Conservation (phyloP, 1,139 yeast genomes). For the Geotrichum klebahnii region DNA sequence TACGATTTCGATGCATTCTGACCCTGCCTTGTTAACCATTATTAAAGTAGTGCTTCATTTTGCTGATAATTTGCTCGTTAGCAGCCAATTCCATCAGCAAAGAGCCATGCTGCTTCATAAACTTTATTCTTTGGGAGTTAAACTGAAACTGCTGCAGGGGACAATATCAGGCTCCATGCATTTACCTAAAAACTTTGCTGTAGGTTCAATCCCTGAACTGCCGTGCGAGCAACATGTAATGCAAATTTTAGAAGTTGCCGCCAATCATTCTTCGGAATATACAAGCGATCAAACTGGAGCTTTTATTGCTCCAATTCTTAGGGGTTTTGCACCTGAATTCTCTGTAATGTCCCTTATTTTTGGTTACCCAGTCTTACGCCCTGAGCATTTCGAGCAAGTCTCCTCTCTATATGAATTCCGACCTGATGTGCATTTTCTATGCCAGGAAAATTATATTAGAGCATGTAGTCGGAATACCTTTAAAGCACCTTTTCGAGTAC, state of each 20-base stretch:
- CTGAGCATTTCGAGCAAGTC: conserved; percentile 3
- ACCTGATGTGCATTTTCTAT: conserved; percentile 66
- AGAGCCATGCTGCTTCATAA: conserved; percentile 58
- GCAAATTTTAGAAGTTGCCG: conserved; percentile 50
- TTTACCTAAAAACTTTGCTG: conserved; percentile 37
- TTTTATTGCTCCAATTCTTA: conserved; percentile 79
- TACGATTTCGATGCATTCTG: conserved; percentile 38
- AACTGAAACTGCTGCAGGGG: conserved; percentile 25
- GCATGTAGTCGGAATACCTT: conserved; percentile 41
- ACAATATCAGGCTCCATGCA: neutral
- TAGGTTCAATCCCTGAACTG: conserved; percentile 41
- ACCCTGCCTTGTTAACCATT: conserved; percentile 47
- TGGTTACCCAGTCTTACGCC: conserved; percentile 60
- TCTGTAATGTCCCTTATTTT: conserved; percentile 72
- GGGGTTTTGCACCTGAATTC: conserved; percentile 60
- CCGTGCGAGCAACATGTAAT: conserved; percentile 48
- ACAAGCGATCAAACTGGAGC: conserved; percentile 79
- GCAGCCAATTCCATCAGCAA: conserved; percentile 61
- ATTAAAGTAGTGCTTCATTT: conserved; percentile 62
- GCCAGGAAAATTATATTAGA: conserved; percentile 63
- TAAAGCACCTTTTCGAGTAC: conserved; percentile 72
- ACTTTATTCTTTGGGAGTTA: conserved; percentile 34
- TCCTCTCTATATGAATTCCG: conserved; percentile 5
- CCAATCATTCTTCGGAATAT: conserved; percentile 36
- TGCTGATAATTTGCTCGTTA: conserved; percentile 61